Conservation (phyloP, 352 stramenopile species). For the Phytophthora podocarpi region DNA sequence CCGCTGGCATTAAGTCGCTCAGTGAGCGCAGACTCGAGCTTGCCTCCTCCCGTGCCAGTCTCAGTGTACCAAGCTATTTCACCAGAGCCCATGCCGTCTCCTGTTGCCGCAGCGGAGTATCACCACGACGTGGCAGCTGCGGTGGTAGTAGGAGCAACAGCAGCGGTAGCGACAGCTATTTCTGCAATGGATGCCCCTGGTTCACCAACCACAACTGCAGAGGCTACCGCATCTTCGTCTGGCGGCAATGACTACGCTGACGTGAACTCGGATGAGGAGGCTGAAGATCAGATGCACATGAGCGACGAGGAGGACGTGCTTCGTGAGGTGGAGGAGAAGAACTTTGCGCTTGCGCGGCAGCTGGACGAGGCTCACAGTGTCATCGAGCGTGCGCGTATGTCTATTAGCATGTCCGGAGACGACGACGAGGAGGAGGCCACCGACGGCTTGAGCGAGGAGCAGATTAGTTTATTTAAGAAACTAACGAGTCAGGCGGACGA, state of each 20-base stretch:
- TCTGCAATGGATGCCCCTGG: constrained; percentile 26
- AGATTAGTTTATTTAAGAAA: constrained; percentile 94
- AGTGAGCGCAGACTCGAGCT: constrained; percentile 40
- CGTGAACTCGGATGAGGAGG: constrained; percentile 81
- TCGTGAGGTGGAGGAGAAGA: constrained; percentile 82
- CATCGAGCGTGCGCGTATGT: constrained; percentile 84
- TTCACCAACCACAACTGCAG: constrained; percentile 38
- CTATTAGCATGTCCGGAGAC: constrained; percentile 84
- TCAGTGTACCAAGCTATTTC: constrained; percentile 19
- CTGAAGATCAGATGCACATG: constrained; percentile 77
- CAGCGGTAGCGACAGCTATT: neutral
- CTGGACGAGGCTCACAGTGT: constrained; percentile 85
- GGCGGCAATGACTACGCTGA: constrained; percentile 78
- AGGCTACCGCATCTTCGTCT: constrained; percentile 38
- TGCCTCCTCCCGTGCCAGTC: constrained; percentile 30
- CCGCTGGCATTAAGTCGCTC: constrained; percentile 43
- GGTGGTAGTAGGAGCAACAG: constrained; percentile 7
- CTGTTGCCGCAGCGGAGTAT: constrained; percentile 17
- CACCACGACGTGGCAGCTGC: constrained; percentile 17
- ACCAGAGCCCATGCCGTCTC: constrained; percentile 26
- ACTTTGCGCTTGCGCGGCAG: constrained; percentile 84
- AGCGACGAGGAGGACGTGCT: constrained; percentile 77
- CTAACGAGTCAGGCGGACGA: constrained; percentile 87
- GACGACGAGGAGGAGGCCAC: constrained; percentile 67
- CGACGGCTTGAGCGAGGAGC: constrained; percentile 76